Conservation (phyloP, 1,139 yeast genomes). For the Yamadazyma sp. region DNA sequence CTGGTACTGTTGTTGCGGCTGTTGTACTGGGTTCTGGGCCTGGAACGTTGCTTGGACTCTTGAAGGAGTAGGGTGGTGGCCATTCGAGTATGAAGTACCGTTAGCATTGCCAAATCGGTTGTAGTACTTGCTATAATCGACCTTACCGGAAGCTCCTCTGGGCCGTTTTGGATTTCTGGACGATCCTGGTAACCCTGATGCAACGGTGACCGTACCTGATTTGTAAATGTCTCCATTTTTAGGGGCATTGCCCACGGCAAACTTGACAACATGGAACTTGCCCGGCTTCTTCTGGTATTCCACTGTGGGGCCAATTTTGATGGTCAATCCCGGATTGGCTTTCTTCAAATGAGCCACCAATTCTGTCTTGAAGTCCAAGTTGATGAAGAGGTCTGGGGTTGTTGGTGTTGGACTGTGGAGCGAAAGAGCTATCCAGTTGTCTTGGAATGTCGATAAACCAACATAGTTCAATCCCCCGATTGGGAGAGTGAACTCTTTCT, state of each 20-base stretch:
- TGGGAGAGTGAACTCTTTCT: slow-evolving; percentile 64
- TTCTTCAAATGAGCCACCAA: slow-evolving; percentile 73
- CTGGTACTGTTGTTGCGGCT: neutral
- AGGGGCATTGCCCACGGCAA: slow-evolving; percentile 56
- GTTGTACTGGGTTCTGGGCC: neutral
- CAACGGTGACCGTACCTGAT: slow-evolving; percentile 83
- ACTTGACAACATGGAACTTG: slow-evolving; percentile 71
- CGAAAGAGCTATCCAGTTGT: slow-evolving; percentile 89
- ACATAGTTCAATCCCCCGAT: slow-evolving; percentile 61
- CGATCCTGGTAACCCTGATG: slow-evolving; percentile 74
- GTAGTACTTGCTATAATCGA: slow-evolving; percentile 46
- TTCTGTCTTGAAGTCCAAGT: slow-evolving; percentile 87
- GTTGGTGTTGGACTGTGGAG: slow-evolving; percentile 50
- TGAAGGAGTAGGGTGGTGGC: slow-evolving; percentile 13
- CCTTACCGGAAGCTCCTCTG: slow-evolving; percentile 36
- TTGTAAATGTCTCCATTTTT: slow-evolving; percentile 72
- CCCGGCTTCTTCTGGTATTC: slow-evolving; percentile 92
- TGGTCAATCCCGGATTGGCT: slow-evolving; percentile 55
- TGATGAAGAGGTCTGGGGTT: slow-evolving; percentile 77
- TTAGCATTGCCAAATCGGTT: slow-evolving; percentile 28
- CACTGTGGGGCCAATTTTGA: slow-evolving; percentile 71
- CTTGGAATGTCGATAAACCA: slow-evolving; percentile 74
- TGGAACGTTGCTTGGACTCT: slow-evolving; percentile 8
- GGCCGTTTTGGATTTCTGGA: slow-evolving; percentile 77
- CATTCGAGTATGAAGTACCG: slow-evolving; percentile 11